These are phyloP conservation scores for Athelia psychrophila DNA, from an alignment of 1,284 basidiomycete genomes.

Conservation along the genomic window DNA sequence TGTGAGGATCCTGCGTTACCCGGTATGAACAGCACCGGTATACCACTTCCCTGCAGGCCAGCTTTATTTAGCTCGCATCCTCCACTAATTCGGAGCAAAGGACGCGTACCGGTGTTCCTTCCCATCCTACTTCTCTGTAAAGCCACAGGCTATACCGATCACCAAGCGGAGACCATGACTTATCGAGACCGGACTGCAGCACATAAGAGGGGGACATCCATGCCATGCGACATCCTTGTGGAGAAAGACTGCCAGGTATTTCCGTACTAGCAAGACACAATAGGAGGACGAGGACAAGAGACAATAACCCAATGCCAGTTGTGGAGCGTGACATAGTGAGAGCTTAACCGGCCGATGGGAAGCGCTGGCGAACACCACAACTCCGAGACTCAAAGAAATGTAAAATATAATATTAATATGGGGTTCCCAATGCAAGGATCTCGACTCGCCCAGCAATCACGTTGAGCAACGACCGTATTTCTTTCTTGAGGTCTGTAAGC, in stretches of 20 bases:
- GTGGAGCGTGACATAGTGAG: conserved; percentile 8
- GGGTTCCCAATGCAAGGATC: no score
- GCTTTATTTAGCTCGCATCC: conserved; percentile 3
- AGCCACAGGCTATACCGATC: conserved; percentile 82
- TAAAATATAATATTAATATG: no score
- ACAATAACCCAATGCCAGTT: conserved; percentile 17
- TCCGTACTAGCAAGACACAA: conserved; percentile 40
- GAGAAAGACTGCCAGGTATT: conserved; percentile 48
- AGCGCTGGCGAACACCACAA: no score
- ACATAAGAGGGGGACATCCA: conserved; percentile 95
- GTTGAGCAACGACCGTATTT: no score
- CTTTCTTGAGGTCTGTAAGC: no score
- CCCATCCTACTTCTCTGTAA: conserved; percentile 91
- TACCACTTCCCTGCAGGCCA: conserved; percentile 44
- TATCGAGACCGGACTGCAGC: conserved; percentile 59
- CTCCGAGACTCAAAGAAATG: no score
- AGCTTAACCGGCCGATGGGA: no score
- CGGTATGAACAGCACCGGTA: conserved; percentile 93
- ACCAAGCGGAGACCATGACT: conserved; percentile 66
- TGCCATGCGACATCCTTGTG: conserved; percentile 95
- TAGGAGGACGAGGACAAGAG: conserved; percentile 27
- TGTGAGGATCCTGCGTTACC: conserved; percentile 96
- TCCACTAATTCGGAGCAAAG: conserved; percentile 2
- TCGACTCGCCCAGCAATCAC: no score
- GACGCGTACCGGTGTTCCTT: conserved; percentile 56